Percentiles rank a stretch among this genome's conserved stretches.
Conservation (phyloP, 1,284 basidiomycete species). For the Leccinum pachyderme region DNA sequence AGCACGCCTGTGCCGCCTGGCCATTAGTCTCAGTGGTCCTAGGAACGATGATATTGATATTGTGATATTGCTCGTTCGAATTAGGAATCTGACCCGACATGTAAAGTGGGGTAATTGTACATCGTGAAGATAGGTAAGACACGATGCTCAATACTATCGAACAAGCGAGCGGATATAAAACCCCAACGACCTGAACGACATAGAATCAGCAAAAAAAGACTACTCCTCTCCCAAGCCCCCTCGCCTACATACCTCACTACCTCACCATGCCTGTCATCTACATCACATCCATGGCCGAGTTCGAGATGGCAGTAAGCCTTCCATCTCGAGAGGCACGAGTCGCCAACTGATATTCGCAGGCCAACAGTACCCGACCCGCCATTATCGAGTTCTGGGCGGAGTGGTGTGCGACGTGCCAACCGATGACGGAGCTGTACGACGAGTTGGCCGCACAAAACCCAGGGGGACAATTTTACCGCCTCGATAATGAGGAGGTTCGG, state of each 20-base stretch:
- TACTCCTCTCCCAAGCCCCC: slow-evolving; percentile 11
- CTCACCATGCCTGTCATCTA: slow-evolving; percentile 23
- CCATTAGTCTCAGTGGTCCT: slow-evolving; percentile 16
- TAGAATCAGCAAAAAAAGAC: slow-evolving; percentile 20
- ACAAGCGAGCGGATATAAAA: slow-evolving; percentile 32
- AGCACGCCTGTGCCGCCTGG: slow-evolving; percentile 34
- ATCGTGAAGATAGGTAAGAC: slow-evolving; percentile 18
- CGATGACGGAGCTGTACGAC: slow-evolving; percentile 80
- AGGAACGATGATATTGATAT: too few species aligned
- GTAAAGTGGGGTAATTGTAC: slow-evolving; percentile 21
- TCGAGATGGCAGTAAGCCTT: slow-evolving; percentile 22
- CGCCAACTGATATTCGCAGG: slow-evolving; percentile 41
- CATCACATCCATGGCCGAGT: slow-evolving; percentile 29
- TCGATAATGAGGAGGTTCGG: slow-evolving; percentile 68
- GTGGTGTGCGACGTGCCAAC: slow-evolving; percentile 74
- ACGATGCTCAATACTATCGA: slow-evolving; percentile 16
- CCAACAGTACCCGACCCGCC: slow-evolving; percentile 53
- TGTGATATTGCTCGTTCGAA: slow-evolving; percentile 20
- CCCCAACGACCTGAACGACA: slow-evolving; percentile 4
- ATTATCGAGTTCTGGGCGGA: slow-evolving; percentile 80
- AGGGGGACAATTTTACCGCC: slow-evolving; percentile 68
- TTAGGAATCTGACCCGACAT: slow-evolving; percentile 22
- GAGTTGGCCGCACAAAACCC: slow-evolving; percentile 51
- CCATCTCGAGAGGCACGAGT: neutral
- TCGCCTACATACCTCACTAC: slow-evolving; percentile 14